Evolutionary conservation across 2,329 filamentous ascomycete genomes (phyloP).

Genomic region (Tolypocladium ovalisporum): DNA sequence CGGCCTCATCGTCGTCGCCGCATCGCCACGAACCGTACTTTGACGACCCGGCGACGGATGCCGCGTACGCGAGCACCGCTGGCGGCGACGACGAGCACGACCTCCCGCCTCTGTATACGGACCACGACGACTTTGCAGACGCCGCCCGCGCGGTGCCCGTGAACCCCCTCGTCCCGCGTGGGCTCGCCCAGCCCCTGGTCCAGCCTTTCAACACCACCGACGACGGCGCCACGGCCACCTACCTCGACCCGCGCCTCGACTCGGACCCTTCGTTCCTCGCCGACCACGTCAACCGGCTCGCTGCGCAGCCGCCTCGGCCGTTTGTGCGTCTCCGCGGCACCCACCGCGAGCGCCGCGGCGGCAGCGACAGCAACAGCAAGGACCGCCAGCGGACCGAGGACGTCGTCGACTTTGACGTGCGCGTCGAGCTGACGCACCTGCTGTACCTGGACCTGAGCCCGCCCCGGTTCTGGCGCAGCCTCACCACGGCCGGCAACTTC

Average conservation of each 20-base stretch:
- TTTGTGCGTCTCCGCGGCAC: conserved; percentile 41
- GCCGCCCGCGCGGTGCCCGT: conserved; percentile 6
- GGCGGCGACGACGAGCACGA: conserved; percentile 24
- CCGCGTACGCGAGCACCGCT: background rate
- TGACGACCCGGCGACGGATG: conserved; percentile 21
- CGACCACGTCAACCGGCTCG: conserved; percentile 30
- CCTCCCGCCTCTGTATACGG: conserved; percentile 33
- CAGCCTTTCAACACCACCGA: conserved; percentile 17
- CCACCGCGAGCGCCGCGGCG: conserved; percentile 30
- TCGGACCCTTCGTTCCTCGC: conserved; percentile 31
- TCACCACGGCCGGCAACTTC: conserved; percentile 44
- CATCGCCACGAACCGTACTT: conserved; percentile 17
- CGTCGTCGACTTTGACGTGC: conserved; percentile 49
- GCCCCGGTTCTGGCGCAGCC: conserved; percentile 26
- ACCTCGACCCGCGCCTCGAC: conserved; percentile 34
- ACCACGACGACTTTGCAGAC: conserved; percentile 17
- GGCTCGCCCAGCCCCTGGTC: conserved; percentile 8
- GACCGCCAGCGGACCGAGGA: conserved; percentile 35
- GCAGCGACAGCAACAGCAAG: conserved; percentile 9
- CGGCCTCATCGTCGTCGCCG: conserved; percentile 3
- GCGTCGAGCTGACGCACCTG: conserved; percentile 47
- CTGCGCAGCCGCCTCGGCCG: conserved; percentile 39
- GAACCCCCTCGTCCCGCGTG: conserved; percentile 14
- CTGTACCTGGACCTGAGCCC: conserved; percentile 35
- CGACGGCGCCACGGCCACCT: conserved; percentile 23